These are phyloP conservation scores for Neonectria faginata DNA, from an alignment of 2,329 filamentous ascomycete genomes.

Conservation along the genomic window DNA sequence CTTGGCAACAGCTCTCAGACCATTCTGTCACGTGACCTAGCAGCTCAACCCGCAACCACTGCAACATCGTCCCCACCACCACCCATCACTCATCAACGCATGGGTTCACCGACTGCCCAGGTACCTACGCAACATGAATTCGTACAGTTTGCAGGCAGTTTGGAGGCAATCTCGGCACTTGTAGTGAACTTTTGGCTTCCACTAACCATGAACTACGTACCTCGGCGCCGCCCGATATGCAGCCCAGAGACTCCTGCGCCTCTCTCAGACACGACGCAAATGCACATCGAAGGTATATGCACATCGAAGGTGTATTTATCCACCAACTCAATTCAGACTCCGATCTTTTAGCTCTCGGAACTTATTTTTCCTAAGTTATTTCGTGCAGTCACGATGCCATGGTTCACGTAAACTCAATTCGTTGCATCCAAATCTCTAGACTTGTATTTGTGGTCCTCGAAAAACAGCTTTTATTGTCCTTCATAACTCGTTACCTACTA, in stretches of 20 bases:
- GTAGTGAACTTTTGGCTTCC: too few species aligned
- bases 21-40: slow-evolving; percentile 26
- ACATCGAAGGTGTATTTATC: neutral
- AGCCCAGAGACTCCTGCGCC: slow-evolving; percentile 10
- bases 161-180: neutral
- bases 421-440: slow-evolving; percentile 35
- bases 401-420: slow-evolving; percentile 15
- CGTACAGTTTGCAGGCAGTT: neutral
- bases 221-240: neutral
- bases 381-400: neutral
- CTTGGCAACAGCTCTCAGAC: slow-evolving; percentile 31
- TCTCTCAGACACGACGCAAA: neutral
- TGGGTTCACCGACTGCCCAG: too few species aligned
- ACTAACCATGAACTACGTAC: neutral
- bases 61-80: too few species aligned
- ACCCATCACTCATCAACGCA: neutral
- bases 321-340: neutral
- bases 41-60: slow-evolving; percentile 6
- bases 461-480: slow-evolving; percentile 55
- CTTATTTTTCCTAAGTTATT: neutral
- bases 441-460: slow-evolving; percentile 40
- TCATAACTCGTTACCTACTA: slow-evolving; percentile 56
- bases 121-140: neutral
- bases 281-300: neutral
- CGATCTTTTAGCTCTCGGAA: neutral